These are phyloP conservation scores for Fistulifera solaris DNA, from an alignment of 108 stramenopile genomes.

Conservation along the genomic window DNA sequence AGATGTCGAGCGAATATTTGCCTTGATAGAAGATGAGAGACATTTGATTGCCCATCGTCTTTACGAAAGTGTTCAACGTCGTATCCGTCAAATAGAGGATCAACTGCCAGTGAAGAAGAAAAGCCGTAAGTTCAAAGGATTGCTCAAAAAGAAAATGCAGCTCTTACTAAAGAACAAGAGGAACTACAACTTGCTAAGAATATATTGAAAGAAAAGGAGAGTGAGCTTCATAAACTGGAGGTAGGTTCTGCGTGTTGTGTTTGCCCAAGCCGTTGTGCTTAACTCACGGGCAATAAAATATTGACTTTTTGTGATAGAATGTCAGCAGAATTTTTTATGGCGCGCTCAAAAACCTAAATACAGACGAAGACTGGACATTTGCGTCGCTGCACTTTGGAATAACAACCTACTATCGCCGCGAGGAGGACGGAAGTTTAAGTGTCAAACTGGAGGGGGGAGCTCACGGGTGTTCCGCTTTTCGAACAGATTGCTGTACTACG, in stretches of 20 bases:
- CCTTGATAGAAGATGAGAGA: conserved; percentile 58
- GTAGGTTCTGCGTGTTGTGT: conserved; percentile 11
- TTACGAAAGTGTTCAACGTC: conserved; percentile 24
- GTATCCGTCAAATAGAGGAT: conserved; percentile 13
- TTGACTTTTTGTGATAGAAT: conserved; percentile 13
- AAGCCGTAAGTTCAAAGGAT: too few relatives aligned
- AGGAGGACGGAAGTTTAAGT: conserved; percentile 55
- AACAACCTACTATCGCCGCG: conserved; percentile 68
- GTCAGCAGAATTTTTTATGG: conserved; percentile 25
- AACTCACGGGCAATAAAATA: too few relatives aligned
- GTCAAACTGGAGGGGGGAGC: conserved; percentile 72
- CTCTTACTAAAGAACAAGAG: not conserved
- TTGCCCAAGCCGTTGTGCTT: too few relatives aligned
- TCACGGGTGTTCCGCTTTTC: conserved; percentile 67
- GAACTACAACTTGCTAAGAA: conserved; percentile 5
- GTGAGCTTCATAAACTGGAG: conserved; percentile 11
- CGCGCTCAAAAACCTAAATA: conserved; percentile 28
- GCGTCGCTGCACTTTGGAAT: conserved; percentile 72
- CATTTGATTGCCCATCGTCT: conserved; percentile 49
- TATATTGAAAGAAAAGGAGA: conserved; percentile 8
- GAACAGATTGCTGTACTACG: conserved; percentile 87
- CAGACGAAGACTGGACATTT: conserved; percentile 44
- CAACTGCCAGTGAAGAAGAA: not conserved
- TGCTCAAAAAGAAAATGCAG: not conserved
- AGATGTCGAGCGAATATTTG: conserved; percentile 46